These are phyloP conservation scores for Aspergillus asperescens DNA, from an alignment of 495 filamentous ascomycete genomes.

Conservation along the genomic window DNA sequence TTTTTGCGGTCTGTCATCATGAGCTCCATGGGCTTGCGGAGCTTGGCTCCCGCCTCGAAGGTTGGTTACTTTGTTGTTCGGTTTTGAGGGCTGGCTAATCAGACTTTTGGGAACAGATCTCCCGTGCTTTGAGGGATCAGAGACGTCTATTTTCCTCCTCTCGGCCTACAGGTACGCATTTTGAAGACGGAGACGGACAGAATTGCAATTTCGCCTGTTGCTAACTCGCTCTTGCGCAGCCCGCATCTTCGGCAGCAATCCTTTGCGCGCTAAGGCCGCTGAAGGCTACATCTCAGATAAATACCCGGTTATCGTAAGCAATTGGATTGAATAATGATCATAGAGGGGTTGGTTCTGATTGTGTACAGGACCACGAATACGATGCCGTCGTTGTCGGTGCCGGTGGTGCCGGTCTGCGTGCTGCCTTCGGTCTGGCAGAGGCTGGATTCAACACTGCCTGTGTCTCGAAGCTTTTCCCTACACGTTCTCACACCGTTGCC, in stretches of 20 bases:
- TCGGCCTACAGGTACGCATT: constrained; percentile 65
- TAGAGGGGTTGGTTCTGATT: constrained; percentile 21
- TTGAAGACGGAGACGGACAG: constrained; percentile 5
- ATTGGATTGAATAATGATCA: constrained; percentile 2
- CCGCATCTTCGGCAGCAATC: constrained; percentile 75
- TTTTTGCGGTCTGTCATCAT: constrained; percentile 43
- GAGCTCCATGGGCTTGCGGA: constrained; percentile 57
- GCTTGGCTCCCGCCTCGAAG: constrained; percentile 53
- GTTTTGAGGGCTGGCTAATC: constrained; percentile 20
- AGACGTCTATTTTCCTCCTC: constrained; percentile 81
- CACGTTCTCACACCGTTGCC: constrained; percentile 90
- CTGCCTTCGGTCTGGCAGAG: constrained; percentile 93
- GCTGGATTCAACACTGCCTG: constrained; percentile 98
- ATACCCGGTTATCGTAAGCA: constrained; percentile 86
- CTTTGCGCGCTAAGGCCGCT: constrained; percentile 87
- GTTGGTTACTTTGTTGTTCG: constrained; percentile 29
- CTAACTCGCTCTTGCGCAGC: constrained; percentile 46
- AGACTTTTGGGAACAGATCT: constrained; percentile 31
- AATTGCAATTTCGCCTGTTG: constrained; percentile 6
- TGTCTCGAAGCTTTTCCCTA: constrained; percentile 97
- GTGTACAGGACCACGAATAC: constrained; percentile 63
- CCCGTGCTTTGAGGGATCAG: constrained; percentile 46
- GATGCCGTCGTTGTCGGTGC: constrained; percentile 93
- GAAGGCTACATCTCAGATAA: constrained; percentile 74
- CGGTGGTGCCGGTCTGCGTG: constrained; percentile 88